phyloP scores from a whole-genome alignment of 768 basidiomycete genomes.

The Trichaptum fuscoviolaceum region DNA sequence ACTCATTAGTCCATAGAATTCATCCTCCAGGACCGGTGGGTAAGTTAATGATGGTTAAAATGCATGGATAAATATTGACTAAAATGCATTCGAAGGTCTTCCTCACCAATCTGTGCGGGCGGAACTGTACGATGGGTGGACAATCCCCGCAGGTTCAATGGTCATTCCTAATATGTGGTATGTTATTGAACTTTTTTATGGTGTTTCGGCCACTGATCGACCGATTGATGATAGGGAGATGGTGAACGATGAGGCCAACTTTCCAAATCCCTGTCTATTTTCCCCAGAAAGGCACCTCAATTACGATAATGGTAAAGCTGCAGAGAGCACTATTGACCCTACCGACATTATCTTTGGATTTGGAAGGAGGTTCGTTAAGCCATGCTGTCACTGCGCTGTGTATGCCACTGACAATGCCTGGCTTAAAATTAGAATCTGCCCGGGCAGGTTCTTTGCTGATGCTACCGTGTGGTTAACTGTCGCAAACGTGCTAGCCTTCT shows the following conservation, averaged over 20 bases:
- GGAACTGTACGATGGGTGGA: slow-evolving; percentile 4
- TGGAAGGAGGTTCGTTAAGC: background rate
- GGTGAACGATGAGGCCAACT: background rate
- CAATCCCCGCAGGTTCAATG: slow-evolving; percentile 8
- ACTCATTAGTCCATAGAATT: background rate
- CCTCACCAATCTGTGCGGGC: slow-evolving; percentile 7
- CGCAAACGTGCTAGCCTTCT: slow-evolving; percentile 21
- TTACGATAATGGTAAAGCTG: background rate
- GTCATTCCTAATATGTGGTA: slow-evolving; percentile 4
- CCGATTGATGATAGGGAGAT: background rate
- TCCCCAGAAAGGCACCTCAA: background rate
- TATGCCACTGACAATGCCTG: background rate
- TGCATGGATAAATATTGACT: background rate
- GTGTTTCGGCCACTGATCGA: background rate
- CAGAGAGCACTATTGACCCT: background rate
- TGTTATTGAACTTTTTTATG: background rate
- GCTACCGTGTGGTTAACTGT: slow-evolving; percentile 19
- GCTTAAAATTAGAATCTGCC: slow-evolving; percentile 17
- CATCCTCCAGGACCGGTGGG: background rate
- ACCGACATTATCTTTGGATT: slow-evolving; percentile 2
- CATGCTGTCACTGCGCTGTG: background rate
- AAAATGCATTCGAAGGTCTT: background rate
- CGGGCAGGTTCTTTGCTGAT: slow-evolving; percentile 22
- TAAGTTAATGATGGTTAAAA: background rate
- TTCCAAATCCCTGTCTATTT: background rate